These are phyloP conservation scores for Galium porrigens DNA, from an alignment of 305 asterid species.

Conservation along the genomic window DNA sequence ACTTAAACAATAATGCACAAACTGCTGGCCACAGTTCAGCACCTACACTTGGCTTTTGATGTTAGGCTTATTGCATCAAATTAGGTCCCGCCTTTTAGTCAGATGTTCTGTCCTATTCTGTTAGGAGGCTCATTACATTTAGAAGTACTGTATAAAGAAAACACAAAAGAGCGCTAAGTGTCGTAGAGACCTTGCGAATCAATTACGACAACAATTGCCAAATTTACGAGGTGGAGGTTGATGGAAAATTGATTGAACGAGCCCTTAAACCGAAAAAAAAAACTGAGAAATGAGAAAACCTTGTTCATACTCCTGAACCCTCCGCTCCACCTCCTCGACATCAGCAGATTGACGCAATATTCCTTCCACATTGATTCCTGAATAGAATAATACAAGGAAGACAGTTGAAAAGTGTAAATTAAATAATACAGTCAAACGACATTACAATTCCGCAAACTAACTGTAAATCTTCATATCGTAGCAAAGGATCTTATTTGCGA, in stretches of 20 bases:
- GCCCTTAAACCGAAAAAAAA: background rate
- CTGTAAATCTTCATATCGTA: background rate
- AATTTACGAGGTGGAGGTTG: too few relatives aligned
- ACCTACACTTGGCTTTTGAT: background rate
- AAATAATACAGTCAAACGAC: background rate
- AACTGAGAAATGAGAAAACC: conserved; percentile 26
- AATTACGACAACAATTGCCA: background rate
- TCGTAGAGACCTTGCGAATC: background rate
- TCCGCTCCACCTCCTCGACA: conserved; percentile 84
- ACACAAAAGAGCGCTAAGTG: background rate
- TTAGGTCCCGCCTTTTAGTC: background rate
- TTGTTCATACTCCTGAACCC: conserved; percentile 92
- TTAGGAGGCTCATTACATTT: background rate
- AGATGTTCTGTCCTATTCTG: background rate
- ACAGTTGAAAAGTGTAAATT: conserved; percentile 1
- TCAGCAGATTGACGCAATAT: conserved; percentile 87
- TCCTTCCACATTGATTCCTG: conserved; percentile 85
- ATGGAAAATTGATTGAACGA: background rate
- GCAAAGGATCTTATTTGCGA: background rate
- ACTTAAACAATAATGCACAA: background rate
- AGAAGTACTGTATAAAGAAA: background rate
- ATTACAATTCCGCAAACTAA: background rate
- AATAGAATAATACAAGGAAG: conserved; percentile 15
- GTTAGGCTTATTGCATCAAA: background rate
- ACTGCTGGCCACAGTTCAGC: background rate